A percentile compares a stretch with the other conserved stretches of the same genome.
Evolutionary conservation across 108 stramenopile species (phyloP).

Genomic region (Stephanodiscus minutulus): DNA sequence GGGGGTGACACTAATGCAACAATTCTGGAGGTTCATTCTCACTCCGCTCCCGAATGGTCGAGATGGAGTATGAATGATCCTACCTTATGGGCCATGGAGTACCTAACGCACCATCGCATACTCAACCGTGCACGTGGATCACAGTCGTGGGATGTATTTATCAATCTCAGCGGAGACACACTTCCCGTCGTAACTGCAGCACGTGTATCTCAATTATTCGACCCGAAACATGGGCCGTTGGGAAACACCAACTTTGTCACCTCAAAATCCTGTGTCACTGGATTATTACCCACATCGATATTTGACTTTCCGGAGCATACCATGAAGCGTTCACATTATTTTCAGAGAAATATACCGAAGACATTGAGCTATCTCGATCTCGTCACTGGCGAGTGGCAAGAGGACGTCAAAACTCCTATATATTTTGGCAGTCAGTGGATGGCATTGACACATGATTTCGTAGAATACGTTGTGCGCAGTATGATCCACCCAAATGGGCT

Average conservation of each 20-base stretch:
- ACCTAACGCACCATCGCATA: conserved; percentile 30
- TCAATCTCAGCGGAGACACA: conserved; percentile 85
- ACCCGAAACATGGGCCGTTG: conserved; percentile 52
- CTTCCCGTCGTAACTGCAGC: conserved; percentile 69
- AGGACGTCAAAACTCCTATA: conserved; percentile 43
- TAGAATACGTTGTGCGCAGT: conserved; percentile 57
- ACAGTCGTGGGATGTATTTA: conserved; percentile 75
- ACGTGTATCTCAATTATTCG: conserved; percentile 61
- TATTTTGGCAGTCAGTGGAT: conserved; percentile 93
- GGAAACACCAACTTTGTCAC: conserved; percentile 80
- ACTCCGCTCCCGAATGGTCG: conserved; percentile 66
- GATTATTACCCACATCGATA: conserved; percentile 74
- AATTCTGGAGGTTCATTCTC: conserved; percentile 43
- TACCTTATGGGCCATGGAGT: conserved; percentile 80
- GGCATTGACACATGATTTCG: conserved; percentile 72
- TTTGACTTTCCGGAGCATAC: conserved; percentile 72
- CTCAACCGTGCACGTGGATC: conserved; percentile 30
- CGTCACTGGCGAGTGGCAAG: conserved; percentile 36
- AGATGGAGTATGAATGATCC: conserved; percentile 90
- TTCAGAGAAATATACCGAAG: conserved; percentile 43
- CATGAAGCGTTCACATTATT: conserved; percentile 88
- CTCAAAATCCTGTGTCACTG: conserved; percentile 78
- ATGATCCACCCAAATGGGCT: conserved; percentile 63
- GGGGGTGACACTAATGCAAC: conserved; percentile 7
- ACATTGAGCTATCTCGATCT: conserved; percentile 54